Conservation (phyloP, 257 asterid genomes). For the Sherardia arvensis region DNA sequence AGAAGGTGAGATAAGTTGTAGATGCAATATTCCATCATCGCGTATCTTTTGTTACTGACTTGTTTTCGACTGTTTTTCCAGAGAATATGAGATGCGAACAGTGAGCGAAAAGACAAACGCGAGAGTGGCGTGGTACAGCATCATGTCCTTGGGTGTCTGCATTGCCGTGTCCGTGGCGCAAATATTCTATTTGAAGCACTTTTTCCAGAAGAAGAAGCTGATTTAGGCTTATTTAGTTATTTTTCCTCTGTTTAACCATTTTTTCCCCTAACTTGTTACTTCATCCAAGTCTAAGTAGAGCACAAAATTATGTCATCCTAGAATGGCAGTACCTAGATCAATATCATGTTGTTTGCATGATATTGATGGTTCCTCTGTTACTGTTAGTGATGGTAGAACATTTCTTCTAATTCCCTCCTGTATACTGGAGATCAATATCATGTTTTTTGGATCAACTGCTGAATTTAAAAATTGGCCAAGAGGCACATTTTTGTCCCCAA, state of each 20-base stretch:
- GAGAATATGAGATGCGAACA: slow-evolving; percentile 72
- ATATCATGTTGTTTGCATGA: too few relatives aligned
- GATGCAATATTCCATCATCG: not conserved
- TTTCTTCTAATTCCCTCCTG: too few relatives aligned
- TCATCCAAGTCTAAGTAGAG: not conserved
- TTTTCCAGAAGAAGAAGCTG: slow-evolving; percentile 81
- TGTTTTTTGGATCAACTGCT: too few relatives aligned
- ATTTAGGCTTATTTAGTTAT: slow-evolving; percentile 34
- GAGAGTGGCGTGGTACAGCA: slow-evolving; percentile 75
- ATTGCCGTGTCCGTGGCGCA: slow-evolving; percentile 45
- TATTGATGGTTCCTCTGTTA: too few relatives aligned
- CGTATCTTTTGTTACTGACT: not conserved
- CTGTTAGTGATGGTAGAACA: too few relatives aligned
- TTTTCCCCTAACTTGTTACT: not conserved
- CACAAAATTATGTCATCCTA: slow-evolving; percentile 3
- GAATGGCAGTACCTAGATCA: too few relatives aligned
- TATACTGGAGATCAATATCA: too few relatives aligned
- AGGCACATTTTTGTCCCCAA: too few relatives aligned
- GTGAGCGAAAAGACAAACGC: slow-evolving; percentile 60
- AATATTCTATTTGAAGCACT: slow-evolving; percentile 50
- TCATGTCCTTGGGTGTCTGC: slow-evolving; percentile 66
- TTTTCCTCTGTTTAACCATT: slow-evolving; percentile 11
- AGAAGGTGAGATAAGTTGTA: slow-evolving; percentile 36
- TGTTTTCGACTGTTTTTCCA: slow-evolving; percentile 14
- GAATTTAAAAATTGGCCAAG: too few relatives aligned